Conservation (phyloP, 495 filamentous ascomycete genomes). For the Massariosphaeria phaeospora region DNA sequence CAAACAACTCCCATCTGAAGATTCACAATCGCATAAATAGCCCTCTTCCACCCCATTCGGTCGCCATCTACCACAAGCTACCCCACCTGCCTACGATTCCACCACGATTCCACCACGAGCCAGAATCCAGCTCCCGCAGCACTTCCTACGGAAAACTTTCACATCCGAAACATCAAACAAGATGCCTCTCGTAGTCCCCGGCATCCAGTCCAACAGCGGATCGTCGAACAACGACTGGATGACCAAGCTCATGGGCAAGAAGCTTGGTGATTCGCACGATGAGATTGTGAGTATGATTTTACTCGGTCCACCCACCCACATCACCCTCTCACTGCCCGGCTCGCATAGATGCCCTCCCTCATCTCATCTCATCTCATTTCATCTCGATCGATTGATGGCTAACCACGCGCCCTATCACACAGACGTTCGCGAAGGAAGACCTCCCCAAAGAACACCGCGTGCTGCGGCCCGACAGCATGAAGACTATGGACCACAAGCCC, state of each 20-base stretch:
- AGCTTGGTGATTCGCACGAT: conserved; percentile 49
- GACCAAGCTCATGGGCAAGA: conserved; percentile 74
- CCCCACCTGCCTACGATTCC: no score
- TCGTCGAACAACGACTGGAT: conserved; percentile 58
- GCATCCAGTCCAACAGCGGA: conserved; percentile 53
- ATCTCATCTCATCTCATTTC: neutral
- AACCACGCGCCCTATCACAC: neutral
- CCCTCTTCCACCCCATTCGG: no score
- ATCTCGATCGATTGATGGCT: neutral
- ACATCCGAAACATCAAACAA: no score
- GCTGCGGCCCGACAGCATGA: conserved; percentile 57
- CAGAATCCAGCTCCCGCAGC: no score
- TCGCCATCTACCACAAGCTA: no score
- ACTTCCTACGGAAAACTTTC: no score
- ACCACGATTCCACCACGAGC: no score
- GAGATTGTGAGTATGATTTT: conserved; percentile 42
- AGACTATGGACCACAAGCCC: conserved; percentile 58
- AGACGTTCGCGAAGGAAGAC: conserved; percentile 74
- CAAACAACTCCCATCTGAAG: no score
- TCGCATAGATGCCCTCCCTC: neutral
- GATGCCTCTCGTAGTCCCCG: conserved; percentile 82
- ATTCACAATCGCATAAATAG: no score
- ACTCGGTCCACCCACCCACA: neutral
- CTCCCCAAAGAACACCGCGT: conserved; percentile 65
- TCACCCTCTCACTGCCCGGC: neutral